phyloP scores from a whole-genome alignment of 768 basidiomycete genomes.

The Pholiota molesta region DNA sequence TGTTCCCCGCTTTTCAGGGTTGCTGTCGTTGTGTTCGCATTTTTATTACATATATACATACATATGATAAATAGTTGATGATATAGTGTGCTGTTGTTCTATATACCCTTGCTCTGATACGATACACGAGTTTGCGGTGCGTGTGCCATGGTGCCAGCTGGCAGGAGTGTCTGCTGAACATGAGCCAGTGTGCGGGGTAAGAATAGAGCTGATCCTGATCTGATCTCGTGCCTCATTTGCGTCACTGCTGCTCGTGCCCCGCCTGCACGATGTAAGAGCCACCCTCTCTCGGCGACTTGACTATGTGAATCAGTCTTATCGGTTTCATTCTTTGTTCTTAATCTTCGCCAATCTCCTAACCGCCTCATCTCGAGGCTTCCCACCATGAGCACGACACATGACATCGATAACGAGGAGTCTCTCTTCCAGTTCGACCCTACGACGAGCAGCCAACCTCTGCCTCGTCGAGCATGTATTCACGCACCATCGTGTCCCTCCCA shows the following conservation, averaged over 20 bases:
- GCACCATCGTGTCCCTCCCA: constrained; percentile 16
- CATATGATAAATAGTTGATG: constrained; percentile 25
- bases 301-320: constrained; percentile 31
- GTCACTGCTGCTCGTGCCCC: constrained; percentile 21
- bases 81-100: constrained; percentile 12
- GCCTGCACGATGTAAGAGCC: constrained; percentile 31
- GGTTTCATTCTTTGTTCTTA: constrained; percentile 15
- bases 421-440: constrained; percentile 56
- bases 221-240: constrained; percentile 27
- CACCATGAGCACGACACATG: constrained; percentile 40
- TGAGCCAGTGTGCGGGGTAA: constrained; percentile 13
- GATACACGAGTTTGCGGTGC: not conserved
- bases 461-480: constrained; percentile 15
- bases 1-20: constrained; percentile 18
- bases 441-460: constrained; percentile 29
- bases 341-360: constrained; percentile 2
- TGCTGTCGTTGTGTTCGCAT: constrained; percentile 27
- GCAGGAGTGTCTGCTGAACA: constrained; percentile 14
- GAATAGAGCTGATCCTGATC: constrained; percentile 14
- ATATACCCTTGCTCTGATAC: constrained; percentile 10
- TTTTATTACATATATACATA: constrained; percentile 29
- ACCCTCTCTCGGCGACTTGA: constrained; percentile 33
- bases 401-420: constrained; percentile 56
- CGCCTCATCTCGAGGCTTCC: constrained; percentile 23
- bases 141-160: constrained; percentile 22